Evolutionary conservation across 495 filamentous ascomycete species (phyloP), one percentile per base, ranked within the genome.

Genomic region (Coniosporium apollinis): DNA sequence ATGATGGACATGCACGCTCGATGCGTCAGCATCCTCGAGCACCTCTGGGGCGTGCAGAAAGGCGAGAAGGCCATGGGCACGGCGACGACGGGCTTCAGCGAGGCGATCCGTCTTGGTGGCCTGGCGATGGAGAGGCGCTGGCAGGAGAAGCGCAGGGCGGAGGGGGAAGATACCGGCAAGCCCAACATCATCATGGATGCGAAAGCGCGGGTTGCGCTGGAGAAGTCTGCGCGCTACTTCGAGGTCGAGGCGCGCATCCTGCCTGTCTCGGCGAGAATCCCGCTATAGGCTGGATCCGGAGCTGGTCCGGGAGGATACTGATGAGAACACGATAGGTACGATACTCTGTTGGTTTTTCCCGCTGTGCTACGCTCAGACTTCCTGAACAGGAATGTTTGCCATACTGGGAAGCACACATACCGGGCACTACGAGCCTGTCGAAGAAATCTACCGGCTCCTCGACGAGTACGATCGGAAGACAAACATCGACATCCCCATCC

Each of bases 271-370:
- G 64, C 66, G 37, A 63, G 72, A 49, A 77, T 71, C 37, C n/a
- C 54, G 67, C 3, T 78, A 63, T 44, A 58, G 72, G 13, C 59
- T 83, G 2, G 76, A 82, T 43, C 65, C 74, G 1, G 60, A 72
- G 8, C 47, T 72, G 24, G 70, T 83, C 2, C 65, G 60, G 39
- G 44, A 80, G 41, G 80, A 71, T 32, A 59, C 82, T 22, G 77
- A 83, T 43, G 77, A 83, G 51, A 82, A 84, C 36, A 83, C 79
- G 0, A 83, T 83, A 43, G 79, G 79, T 4, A n/a, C n/a, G n/a
- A n/a, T n/a, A n/a, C n/a, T n/a, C n/a, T n/a, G n/a, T n/a, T n/a
- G n/a, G n/a, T n/a, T n/a, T n/a, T n/a, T n/a, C n/a, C n/a, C n/a
- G n/a, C n/a, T n/a, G n/a, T n/a, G n/a, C n/a, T n/a, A n/a, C n/a